A percentile compares a stretch with the other conserved stretches of the same genome.
These are phyloP conservation scores for Trifolium pratense DNA, from an alignment of 306 rosid genomes.

Conservation along the genomic window DNA sequence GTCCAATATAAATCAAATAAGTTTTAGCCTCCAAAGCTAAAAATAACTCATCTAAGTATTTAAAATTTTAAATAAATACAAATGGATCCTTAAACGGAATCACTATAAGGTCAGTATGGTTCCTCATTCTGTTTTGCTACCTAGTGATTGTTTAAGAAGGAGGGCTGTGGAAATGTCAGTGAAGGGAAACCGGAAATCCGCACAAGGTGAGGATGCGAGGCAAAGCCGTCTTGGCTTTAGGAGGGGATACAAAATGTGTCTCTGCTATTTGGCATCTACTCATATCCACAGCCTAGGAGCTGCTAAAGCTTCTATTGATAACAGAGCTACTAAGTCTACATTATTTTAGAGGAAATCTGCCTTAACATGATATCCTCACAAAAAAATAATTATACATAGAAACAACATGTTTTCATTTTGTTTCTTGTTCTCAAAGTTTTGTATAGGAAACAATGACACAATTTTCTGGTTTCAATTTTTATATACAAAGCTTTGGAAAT, in stretches of 20 bases:
- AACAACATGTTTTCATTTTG: conserved; percentile 12
- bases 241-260: too few species aligned
- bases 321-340: conserved; percentile 17
- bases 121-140: background rate
- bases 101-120: background rate
- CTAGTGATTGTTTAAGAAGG: background rate
- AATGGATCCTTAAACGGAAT: background rate
- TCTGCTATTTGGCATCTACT: too few species aligned
- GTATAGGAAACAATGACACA: background rate
- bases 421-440: background rate
- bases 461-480: background rate
- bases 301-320: too few species aligned
- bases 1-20: background rate
- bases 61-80: background rate
- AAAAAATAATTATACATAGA: background rate
- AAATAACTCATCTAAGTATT: background rate
- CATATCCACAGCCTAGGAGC: too few species aligned
- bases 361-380: background rate
- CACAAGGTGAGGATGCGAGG: background rate
- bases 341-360: conserved; percentile 28
- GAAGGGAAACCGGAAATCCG: background rate
- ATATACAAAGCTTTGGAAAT: background rate
- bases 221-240: background rate
- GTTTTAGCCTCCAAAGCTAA: background rate
- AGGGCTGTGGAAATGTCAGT: background rate